A percentile compares a stretch with the other conserved stretches of the same genome.
These are phyloP conservation scores for Paxillus involutus DNA, from an alignment of 768 basidiomycete genomes.

Conservation along the genomic window DNA sequence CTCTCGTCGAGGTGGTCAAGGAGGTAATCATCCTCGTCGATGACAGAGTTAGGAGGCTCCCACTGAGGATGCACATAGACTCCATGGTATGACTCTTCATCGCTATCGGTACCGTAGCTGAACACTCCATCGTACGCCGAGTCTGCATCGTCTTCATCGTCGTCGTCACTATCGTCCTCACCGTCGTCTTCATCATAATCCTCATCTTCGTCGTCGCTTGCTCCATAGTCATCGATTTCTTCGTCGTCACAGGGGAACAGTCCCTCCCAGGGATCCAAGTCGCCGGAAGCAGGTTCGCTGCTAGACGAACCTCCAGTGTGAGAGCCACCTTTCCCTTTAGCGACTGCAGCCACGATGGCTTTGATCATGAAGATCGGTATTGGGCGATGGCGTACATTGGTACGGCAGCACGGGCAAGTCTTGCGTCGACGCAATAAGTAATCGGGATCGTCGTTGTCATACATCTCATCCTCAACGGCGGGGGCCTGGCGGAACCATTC, in stretches of 20 bases:
- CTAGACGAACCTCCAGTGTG: slow-evolving; percentile 17
- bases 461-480: slow-evolving; percentile 43
- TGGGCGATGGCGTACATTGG: slow-evolving; percentile 55
- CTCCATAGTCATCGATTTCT: slow-evolving; percentile 36
- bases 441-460: slow-evolving; percentile 37
- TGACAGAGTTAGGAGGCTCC: slow-evolving; percentile 51
- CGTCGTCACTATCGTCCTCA: slow-evolving; percentile 25
- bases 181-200: slow-evolving; percentile 28
- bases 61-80: slow-evolving; percentile 49
- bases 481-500: slow-evolving; percentile 79
- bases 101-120: slow-evolving; percentile 35
- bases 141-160: slow-evolving; percentile 30
- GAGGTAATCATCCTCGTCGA: slow-evolving; percentile 36
- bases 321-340: slow-evolving; percentile 38
- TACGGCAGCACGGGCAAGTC: slow-evolving; percentile 72
- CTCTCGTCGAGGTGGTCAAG: slow-evolving; percentile 35
- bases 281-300: slow-evolving; percentile 33
- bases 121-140: slow-evolving; percentile 34
- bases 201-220: slow-evolving; percentile 22
- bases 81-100: slow-evolving; percentile 38
- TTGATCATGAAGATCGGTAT: slow-evolving; percentile 72
- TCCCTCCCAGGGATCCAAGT: slow-evolving; percentile 69
- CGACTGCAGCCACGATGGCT: slow-evolving; percentile 49
- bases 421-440: slow-evolving; percentile 61
- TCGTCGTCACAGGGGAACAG: slow-evolving; percentile 55